Evolutionary conservation across 2,329 filamentous ascomycete genomes (phyloP), one percentile per base, ranked within the genome.

Genomic region (Cladosporium cucumerinum): DNA sequence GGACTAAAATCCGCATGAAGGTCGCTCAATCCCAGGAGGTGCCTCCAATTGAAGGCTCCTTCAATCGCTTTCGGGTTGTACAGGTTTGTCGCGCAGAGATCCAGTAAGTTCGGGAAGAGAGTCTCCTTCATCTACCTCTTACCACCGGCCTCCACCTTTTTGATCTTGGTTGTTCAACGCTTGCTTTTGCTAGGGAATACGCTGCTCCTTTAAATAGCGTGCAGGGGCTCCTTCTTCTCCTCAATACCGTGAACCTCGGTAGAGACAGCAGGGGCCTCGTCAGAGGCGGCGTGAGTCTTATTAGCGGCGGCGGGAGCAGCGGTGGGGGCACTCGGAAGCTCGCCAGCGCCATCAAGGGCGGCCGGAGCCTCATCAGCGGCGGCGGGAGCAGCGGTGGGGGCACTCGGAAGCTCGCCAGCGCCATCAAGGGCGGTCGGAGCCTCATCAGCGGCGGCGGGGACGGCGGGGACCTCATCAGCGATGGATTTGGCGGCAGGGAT

Each of bases 191-290:
- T 49, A 43, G 32, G 14, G 25, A 16, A 3, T 25, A 26, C 30
- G 60, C 60, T 48, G 60, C 48, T 55, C n/a, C 49, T 34, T 32
- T 62, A 62, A 39, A 62, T 23, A 32, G 60, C 49, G 30, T 16
- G 32, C 0, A 62, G 25, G 16, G 60, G 60, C 60, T 62, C 32
- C 49, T 62, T 62, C 60, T 55, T 62, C 60, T 62, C 60, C 49
- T 62, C 49, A 12, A 30, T 46, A 34, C 32, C 60, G 60, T 62
- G 60, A 16, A 12, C 32, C 32, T 55, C 60, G n/a, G 39, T 46
- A 12, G 43, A 18, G 11, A 51, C 18, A 16, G 32, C 3, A 6
- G 60, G 60, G 3, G 43, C 60, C 39, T 21, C 39, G n/a, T 21
- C 39, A 21, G 39, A 21, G 8, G 39, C n/a, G 39, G 39, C 39